A percentile compares a stretch with the other conserved stretches of the same genome.
phyloP scores from a whole-genome alignment of 2,329 filamentous ascomycete genomes.

The Aspergillus vadensis region DNA sequence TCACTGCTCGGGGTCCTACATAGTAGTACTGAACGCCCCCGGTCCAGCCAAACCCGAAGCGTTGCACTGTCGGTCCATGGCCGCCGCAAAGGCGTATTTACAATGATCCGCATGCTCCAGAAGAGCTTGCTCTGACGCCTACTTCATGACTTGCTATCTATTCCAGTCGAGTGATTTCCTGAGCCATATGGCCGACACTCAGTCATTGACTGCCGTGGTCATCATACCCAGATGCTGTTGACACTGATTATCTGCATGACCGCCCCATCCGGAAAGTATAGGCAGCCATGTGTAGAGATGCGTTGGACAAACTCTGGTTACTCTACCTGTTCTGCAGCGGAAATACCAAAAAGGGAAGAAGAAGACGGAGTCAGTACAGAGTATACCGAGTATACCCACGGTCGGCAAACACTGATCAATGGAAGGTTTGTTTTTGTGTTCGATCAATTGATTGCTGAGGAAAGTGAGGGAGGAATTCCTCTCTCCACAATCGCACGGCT shows the following conservation, averaged over 20 bases:
- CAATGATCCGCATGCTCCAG: background rate
- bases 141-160: background rate
- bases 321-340: background rate
- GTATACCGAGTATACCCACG: too few species aligned
- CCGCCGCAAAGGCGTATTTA: background rate
- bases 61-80: conserved; percentile 5
- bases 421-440: too few species aligned
- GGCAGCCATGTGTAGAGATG: background rate
- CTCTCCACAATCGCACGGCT: background rate
- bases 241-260: background rate
- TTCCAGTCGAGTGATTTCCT: background rate
- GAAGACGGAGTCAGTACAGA: too few species aligned
- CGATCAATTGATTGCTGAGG: too few species aligned
- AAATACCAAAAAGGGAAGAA: too few species aligned
- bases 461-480: background rate
- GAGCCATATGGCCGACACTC: background rate
- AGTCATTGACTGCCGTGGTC: background rate
- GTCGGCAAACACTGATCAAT: too few species aligned
- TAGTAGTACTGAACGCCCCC: background rate
- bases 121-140: background rate
- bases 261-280: background rate
- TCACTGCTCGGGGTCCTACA: conserved; percentile 5
- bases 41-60: background rate
- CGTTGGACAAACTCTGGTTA: background rate
- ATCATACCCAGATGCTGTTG: background rate